Evolutionary conservation across 805 yeast species (phyloP).

Genomic region (Cyberlindnera mycetangii): DNA sequence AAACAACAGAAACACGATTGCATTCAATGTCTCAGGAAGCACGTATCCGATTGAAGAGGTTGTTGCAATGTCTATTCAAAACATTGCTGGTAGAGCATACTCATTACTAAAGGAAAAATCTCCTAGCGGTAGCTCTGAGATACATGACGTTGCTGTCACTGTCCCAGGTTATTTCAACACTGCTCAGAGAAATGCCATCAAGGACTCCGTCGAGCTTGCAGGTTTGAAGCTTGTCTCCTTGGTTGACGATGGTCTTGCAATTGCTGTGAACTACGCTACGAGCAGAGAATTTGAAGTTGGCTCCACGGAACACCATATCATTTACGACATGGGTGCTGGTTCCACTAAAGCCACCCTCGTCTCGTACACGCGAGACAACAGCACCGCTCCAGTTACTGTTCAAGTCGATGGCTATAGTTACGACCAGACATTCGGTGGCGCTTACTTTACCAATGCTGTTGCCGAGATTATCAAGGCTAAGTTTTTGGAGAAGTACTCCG

Average conservation of each 20-base stretch:
- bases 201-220: constrained; percentile 71
- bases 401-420: constrained; percentile 72
- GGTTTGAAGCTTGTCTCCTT: constrained; percentile 62
- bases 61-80: constrained; percentile 76
- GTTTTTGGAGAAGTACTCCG: constrained; percentile 47
- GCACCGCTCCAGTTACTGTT: constrained; percentile 42
- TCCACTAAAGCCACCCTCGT: constrained; percentile 86
- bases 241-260: constrained; percentile 91
- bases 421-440: constrained; percentile 74
- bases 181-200: constrained; percentile 64
- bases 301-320: constrained; percentile 53
- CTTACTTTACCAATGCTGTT: constrained; percentile 61
- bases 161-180: constrained; percentile 71
- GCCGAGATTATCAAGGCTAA: constrained; percentile 57
- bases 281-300: constrained; percentile 44
- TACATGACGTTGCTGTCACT: constrained; percentile 69
- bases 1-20: constrained; percentile 50
- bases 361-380: constrained; percentile 48
- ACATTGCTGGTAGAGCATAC: constrained; percentile 64
- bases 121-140: constrained; percentile 44
- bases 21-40: constrained; percentile 49
- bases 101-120: constrained; percentile 52
- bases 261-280: constrained; percentile 77
- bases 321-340: constrained; percentile 93
- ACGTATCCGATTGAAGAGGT: constrained; percentile 70